Evolutionary conservation across 768 basidiomycete species (phyloP).

Genomic region (Mrakia gelida): DNA sequence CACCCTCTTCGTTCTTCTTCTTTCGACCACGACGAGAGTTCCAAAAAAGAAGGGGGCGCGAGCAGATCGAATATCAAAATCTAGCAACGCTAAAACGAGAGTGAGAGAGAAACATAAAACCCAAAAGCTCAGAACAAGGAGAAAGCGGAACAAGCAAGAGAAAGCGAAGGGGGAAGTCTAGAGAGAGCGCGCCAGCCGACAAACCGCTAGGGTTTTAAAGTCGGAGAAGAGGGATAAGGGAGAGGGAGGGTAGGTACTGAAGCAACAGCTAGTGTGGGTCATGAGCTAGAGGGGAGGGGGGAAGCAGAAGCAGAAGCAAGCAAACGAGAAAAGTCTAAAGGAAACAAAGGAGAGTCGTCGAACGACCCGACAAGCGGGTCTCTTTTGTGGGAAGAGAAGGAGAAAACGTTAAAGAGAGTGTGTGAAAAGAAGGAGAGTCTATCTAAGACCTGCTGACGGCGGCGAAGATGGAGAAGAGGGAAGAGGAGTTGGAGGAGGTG

Average conservation of each 20-base stretch:
- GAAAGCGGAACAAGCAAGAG: not conserved
- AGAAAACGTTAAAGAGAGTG: not conserved
- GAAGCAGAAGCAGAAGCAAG: conserved; percentile 6
- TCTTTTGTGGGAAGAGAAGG: not conserved
- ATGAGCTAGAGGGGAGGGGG: not conserved
- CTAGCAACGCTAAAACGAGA: not conserved
- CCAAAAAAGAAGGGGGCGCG: not conserved
- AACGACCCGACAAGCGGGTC: not conserved
- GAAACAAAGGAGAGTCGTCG: not conserved
- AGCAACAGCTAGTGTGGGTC: not conserved
- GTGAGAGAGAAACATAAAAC: not conserved
- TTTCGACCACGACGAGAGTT: not conserved
- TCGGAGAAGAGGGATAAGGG: no score
- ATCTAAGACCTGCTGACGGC: not conserved
- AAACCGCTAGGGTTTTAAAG: no score
- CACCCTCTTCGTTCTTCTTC: no score
- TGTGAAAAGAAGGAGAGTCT: not conserved
- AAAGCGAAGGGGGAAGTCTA: not conserved
- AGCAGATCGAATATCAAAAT: not conserved
- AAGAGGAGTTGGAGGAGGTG: not conserved
- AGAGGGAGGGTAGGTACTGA: not conserved
- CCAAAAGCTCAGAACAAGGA: not conserved
- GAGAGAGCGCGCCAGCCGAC: no score
- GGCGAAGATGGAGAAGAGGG: conserved; percentile 17
- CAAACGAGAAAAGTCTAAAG: not conserved